phyloP scores from a whole-genome alignment of 164 flowering plant genomes.

The Santalum album region DNA sequence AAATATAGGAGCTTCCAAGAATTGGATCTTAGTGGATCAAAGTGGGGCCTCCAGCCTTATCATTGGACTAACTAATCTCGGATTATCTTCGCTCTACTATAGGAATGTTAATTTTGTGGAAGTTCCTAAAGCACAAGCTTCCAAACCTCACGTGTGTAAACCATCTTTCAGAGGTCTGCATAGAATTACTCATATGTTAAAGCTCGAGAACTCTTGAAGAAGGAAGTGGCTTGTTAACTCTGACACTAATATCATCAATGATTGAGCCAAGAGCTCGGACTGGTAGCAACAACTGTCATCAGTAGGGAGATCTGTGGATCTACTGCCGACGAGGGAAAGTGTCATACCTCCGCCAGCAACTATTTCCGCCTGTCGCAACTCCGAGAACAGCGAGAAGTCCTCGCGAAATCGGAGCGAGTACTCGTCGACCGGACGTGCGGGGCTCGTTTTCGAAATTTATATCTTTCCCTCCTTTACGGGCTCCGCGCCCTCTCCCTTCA shows the following conservation, averaged over 20 bases:
- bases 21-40: too few species aligned
- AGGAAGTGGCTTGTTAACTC: slow-evolving; percentile 7
- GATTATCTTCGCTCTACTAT: too few species aligned
- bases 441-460: slow-evolving; percentile 32
- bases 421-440: slow-evolving; percentile 19
- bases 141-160: too few species aligned
- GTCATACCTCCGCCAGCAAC: slow-evolving; percentile 33
- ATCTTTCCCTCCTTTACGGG: slow-evolving; percentile 30
- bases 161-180: too few species aligned
- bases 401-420: slow-evolving; percentile 23
- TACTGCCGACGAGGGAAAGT: slow-evolving; percentile 29
- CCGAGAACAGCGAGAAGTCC: slow-evolving; percentile 22
- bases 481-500: slow-evolving; percentile 6
- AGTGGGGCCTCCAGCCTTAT: too few species aligned
- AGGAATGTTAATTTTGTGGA: too few species aligned
- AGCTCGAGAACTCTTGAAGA: not conserved
- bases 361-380: slow-evolving; percentile 28
- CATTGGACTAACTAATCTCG: too few species aligned
- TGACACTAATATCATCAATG: slow-evolving; percentile 21
- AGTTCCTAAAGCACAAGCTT: too few species aligned
- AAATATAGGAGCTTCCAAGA: too few species aligned
- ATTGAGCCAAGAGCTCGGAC: slow-evolving; percentile 28
- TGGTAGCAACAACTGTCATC: slow-evolving; percentile 16
- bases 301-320: slow-evolving; percentile 17
- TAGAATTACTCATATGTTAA: too few species aligned